Evolutionary conservation across 768 basidiomycete genomes (phyloP).

Genomic region (Boletus vermiculosoides): DNA sequence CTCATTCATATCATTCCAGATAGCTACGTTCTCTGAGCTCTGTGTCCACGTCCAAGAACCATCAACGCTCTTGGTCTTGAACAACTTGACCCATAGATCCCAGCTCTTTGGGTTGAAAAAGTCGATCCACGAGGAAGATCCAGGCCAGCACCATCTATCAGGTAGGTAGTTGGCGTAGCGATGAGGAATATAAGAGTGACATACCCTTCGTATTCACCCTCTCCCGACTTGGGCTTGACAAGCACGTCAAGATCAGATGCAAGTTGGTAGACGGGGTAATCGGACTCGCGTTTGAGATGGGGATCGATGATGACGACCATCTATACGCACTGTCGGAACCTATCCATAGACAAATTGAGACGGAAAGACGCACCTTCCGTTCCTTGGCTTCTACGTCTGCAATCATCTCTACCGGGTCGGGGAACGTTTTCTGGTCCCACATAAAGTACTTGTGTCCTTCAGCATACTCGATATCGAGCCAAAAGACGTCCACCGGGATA

Average conservation of each 20-base stretch:
- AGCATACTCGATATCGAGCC: slow-evolving; percentile 96
- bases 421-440: slow-evolving; percentile 92
- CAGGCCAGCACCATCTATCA: slow-evolving; percentile 89
- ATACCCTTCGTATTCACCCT: slow-evolving; percentile 85
- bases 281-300: slow-evolving; percentile 79
- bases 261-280: slow-evolving; percentile 82
- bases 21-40: slow-evolving; percentile 80
- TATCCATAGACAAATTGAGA: background rate
- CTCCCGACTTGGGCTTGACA: slow-evolving; percentile 75
- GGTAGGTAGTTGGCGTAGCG: background rate
- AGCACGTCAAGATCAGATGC: slow-evolving; percentile 82
- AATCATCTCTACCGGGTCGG: slow-evolving; percentile 91
- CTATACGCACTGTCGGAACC: slow-evolving; percentile 39
- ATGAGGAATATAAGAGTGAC: background rate
- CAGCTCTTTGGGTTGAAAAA: slow-evolving; percentile 91
- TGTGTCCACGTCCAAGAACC: slow-evolving; percentile 73
- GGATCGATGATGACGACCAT: slow-evolving; percentile 99
- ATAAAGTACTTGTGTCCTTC: slow-evolving; percentile 96
- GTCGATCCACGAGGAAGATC: slow-evolving; percentile 95
- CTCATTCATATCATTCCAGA: slow-evolving; percentile 99
- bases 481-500: slow-evolving; percentile 94
- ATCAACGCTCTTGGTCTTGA: slow-evolving; percentile 56
- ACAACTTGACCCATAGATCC: slow-evolving; percentile 89
- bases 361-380: slow-evolving; percentile 61
- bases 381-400: slow-evolving; percentile 82